Conservation (phyloP, 805 yeast species). For the Hyphopichia homilentoma region DNA sequence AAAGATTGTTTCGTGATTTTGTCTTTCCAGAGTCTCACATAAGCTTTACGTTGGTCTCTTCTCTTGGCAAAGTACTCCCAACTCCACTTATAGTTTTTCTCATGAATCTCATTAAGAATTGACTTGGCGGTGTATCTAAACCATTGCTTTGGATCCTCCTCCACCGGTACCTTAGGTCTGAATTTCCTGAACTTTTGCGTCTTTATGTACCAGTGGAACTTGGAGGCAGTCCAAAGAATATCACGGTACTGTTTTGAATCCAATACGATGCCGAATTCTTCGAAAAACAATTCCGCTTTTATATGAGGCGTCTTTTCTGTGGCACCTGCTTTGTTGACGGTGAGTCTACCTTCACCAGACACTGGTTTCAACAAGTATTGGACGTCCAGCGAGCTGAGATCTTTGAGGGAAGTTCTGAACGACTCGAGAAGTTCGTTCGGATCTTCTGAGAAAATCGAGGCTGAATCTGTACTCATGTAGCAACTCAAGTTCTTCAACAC, state of each 20-base stretch:
- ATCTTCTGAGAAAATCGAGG: constrained; percentile 45
- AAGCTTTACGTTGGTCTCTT: constrained; percentile 66
- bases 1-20: constrained; percentile 40
- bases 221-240: constrained; percentile 74
- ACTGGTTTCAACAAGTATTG: constrained; percentile 81
- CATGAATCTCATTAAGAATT: constrained; percentile 76
- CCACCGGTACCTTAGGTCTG: constrained; percentile 55
- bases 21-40: constrained; percentile 64
- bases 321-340: constrained; percentile 75
- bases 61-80: constrained; percentile 79
- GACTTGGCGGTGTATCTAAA: constrained; percentile 75
- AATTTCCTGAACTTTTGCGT: constrained; percentile 70
- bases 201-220: constrained; percentile 71
- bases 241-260: constrained; percentile 85
- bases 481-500: constrained; percentile 70
- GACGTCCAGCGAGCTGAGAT: constrained; percentile 11
- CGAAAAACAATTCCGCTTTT: constrained; percentile 71
- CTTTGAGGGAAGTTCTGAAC: constrained; percentile 45
- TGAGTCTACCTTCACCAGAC: constrained; percentile 78
- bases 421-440: constrained; percentile 44
- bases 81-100: constrained; percentile 74
- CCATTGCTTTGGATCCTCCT: constrained; percentile 77
- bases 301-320: constrained; percentile 67
- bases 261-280: constrained; percentile 82
- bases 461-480: constrained; percentile 77